A percentile compares a stretch with the other conserved stretches of the same genome.
Conservation (phyloP, 2,329 filamentous ascomycete genomes). For the Fusarium devonianum region DNA sequence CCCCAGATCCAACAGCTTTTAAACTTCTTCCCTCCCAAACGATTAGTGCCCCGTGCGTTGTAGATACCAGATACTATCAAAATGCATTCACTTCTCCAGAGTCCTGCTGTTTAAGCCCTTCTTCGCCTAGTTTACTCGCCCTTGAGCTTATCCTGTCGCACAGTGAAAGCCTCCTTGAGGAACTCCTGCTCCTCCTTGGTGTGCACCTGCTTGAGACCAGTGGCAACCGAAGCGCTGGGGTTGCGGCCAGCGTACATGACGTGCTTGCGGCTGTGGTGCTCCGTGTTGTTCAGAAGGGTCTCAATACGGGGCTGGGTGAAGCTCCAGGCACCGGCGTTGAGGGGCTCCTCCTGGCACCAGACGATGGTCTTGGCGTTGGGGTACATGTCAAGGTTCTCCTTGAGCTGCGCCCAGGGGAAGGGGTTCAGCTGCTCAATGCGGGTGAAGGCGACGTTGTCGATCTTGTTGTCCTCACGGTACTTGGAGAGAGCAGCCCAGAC, state of each 20-base stretch:
- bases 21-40: slow-evolving; percentile 36
- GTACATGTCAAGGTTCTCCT: slow-evolving; percentile 96
- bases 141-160: slow-evolving; percentile 74
- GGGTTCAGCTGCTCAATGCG: slow-evolving; percentile 98
- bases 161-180: slow-evolving; percentile 69
- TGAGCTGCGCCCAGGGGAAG: slow-evolving; percentile 97
- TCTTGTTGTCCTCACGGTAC: slow-evolving; percentile 83
- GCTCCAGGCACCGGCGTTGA: slow-evolving; percentile 96
- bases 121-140: slow-evolving; percentile 58
- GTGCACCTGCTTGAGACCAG: slow-evolving; percentile 87
- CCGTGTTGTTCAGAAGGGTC: slow-evolving; percentile 90
- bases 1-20: slow-evolving; percentile 36
- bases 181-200: slow-evolving; percentile 92
- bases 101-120: slow-evolving; percentile 1
- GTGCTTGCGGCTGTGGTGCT: slow-evolving; percentile 92
- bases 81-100: slow-evolving; percentile 19
- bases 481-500: slow-evolving; percentile 91
- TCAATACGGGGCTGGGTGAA: slow-evolving; percentile 98
- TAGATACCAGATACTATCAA: slow-evolving; percentile 21
- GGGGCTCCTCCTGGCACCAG: slow-evolving; percentile 96
- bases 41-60: slow-evolving; percentile 29
- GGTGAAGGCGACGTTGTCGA: slow-evolving; percentile 92
- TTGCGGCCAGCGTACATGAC: slow-evolving; percentile 96
- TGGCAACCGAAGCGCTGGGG: slow-evolving; percentile 92
- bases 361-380: slow-evolving; percentile 97